These are phyloP conservation scores for Pseudocercospora fijiensis DNA, from an alignment of 2,329 filamentous ascomycete genomes.

Conservation along the genomic window DNA sequence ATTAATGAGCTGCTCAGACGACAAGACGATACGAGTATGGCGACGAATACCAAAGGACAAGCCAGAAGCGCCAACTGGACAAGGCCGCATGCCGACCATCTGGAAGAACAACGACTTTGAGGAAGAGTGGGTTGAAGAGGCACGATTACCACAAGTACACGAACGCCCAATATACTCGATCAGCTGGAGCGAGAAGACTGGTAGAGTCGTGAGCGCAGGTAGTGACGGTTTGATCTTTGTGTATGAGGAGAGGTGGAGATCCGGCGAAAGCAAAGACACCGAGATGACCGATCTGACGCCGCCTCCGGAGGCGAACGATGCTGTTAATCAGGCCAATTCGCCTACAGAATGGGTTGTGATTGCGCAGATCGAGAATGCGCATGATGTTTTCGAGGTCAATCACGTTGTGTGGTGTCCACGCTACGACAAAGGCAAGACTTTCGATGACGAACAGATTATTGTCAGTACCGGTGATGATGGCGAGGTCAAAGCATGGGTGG, in stretches of 20 bases:
- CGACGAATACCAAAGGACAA: conserved; percentile 58
- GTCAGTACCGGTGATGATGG: conserved; percentile 93
- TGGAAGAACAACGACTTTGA: conserved; percentile 70
- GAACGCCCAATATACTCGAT: conserved; percentile 80
- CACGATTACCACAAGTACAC: conserved; percentile 71
- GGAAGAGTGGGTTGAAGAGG: conserved; percentile 81
- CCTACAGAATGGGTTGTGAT: conserved; percentile 69
- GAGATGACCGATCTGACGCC: conserved; percentile 27
- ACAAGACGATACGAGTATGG: conserved; percentile 79
- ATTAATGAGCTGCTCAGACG: conserved; percentile 81
- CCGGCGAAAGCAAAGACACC: conserved; percentile 30
- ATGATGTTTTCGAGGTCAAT: conserved; percentile 93
- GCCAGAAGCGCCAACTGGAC: conserved; percentile 45
- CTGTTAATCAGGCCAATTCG: conserved; percentile 9
- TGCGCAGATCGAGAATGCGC: conserved; percentile 67
- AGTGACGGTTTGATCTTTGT: conserved; percentile 80
- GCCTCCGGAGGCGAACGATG: conserved; percentile 18
- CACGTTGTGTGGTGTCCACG: conserved; percentile 84
- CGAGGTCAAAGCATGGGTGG: conserved; percentile 76
- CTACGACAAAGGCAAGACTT: conserved; percentile 64
- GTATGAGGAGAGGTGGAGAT: conserved; percentile 64
- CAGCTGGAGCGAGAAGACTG: conserved; percentile 75
- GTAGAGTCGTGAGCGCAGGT: conserved; percentile 80
- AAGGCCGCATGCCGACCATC: conserved; percentile 78
- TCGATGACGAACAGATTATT: conserved; percentile 75